A percentile compares a stretch with the other conserved stretches of the same genome.
Evolutionary conservation across 768 basidiomycete genomes (phyloP).

Genomic region (Mycena polygramma): DNA sequence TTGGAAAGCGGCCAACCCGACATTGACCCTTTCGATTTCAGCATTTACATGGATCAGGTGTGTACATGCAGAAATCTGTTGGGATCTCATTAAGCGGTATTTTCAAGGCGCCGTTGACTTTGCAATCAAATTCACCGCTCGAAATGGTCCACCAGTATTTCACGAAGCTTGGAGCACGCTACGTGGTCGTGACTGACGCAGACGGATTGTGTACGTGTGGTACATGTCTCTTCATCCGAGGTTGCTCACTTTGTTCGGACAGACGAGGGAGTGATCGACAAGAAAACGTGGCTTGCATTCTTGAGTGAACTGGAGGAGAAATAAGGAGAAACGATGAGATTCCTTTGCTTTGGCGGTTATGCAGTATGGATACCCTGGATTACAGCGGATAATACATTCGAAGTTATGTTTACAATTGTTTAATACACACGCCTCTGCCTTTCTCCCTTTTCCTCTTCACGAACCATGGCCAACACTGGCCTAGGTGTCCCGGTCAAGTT

Average conservation of each 20-base stretch:
- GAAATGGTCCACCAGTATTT: constrained; percentile 96
- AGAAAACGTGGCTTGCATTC: constrained; percentile 95
- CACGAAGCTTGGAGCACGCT: constrained; percentile 92
- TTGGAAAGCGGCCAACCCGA: constrained; percentile 52
- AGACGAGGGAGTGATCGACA: constrained; percentile 94
- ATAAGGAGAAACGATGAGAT: constrained; percentile 63
- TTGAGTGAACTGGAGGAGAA: constrained; percentile 81
- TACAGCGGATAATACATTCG: no score
- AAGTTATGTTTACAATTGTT: constrained; percentile 37
- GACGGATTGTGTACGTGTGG: constrained; percentile 78
- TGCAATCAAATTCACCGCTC: constrained; percentile 87
- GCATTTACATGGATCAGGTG: constrained; percentile 92
- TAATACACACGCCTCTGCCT: constrained; percentile 35
- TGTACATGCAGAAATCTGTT: constrained; percentile 22
- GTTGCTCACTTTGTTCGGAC: constrained; percentile 9
- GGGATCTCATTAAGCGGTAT: constrained; percentile 9
- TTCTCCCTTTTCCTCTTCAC: constrained; percentile 19
- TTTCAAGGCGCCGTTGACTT: constrained; percentile 87
- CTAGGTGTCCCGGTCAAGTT: constrained; percentile 97
- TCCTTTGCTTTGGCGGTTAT: no score
- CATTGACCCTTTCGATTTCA: constrained; percentile 81
- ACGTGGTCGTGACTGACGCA: constrained; percentile 86
- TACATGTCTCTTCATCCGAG: constrained; percentile 40
- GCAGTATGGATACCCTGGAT: constrained; percentile 3
- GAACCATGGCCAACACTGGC: constrained; percentile 65